Conservation (phyloP, 2,329 filamentous ascomycete species). For the Stachybotrys chartarum region DNA sequence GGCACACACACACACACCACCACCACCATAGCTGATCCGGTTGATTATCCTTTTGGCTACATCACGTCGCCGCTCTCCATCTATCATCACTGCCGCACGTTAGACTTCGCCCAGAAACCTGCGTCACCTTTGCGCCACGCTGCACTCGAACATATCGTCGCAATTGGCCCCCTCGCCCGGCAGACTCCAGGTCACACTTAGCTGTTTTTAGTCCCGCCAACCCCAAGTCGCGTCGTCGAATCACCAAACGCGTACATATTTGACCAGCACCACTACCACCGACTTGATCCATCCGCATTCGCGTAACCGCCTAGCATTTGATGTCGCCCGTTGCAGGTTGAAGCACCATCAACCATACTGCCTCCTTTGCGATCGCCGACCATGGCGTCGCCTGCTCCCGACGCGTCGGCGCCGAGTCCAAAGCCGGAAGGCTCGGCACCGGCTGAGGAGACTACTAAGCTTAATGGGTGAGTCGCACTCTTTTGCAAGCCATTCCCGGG, state of each 20-base stretch:
- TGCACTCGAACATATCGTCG: not conserved
- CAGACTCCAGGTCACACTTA: too few species aligned
- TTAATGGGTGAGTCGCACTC: conserved; percentile 29
- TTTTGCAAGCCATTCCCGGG: too few species aligned
- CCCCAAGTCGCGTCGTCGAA: not conserved
- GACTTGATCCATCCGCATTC: conserved; percentile 2
- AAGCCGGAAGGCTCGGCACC: conserved; percentile 31
- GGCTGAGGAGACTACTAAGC: conserved; percentile 23
- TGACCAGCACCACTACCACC: not conserved
- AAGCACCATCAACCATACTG: conserved; percentile 16
- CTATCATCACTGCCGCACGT: not conserved
- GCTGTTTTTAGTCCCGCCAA: not conserved
- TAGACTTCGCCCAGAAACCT: not conserved
- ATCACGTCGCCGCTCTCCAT: not conserved
- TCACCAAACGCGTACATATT: not conserved
- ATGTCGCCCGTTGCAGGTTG: conserved; percentile 27
- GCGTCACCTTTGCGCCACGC: not conserved
- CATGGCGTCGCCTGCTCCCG: conserved; percentile 43
- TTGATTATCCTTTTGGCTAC: not conserved
- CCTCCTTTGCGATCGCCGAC: conserved; percentile 37
- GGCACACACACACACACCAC: too few species aligned
- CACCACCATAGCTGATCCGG: not conserved
- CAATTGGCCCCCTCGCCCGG: not conserved
- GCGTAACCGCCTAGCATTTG: conserved; percentile 15
- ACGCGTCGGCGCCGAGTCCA: conserved; percentile 34